These are phyloP conservation scores for Meyerozyma carpophila DNA, from an alignment of 1,139 yeast species.

Conservation along the genomic window DNA sequence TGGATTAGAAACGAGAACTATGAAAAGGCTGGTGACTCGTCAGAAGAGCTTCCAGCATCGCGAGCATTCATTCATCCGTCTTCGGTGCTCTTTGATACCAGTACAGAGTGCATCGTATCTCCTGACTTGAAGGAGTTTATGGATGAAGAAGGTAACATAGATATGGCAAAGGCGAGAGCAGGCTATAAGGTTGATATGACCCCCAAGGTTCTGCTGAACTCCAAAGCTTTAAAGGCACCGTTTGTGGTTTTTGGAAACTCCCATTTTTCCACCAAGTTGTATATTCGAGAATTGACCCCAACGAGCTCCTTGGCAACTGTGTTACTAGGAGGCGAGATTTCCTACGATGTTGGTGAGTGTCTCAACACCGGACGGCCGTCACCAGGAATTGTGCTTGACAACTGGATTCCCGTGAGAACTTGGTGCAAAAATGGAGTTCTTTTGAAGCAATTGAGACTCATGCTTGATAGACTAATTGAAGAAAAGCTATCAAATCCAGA, in stretches of 20 bases:
- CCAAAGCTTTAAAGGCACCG: constrained; percentile 35
- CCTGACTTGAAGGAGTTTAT: constrained; percentile 18
- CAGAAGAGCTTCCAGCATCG: constrained; percentile 42
- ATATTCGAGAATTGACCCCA: constrained; percentile 74
- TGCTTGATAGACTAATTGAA: constrained; percentile 65
- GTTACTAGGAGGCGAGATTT: constrained; percentile 73
- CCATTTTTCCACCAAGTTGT: constrained; percentile 62
- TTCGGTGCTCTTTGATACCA: constrained; percentile 52
- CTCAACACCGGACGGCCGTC: constrained; percentile 36
- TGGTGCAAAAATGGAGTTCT: constrained; percentile 95
- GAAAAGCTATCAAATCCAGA: constrained; percentile 35
- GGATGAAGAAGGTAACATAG: constrained; percentile 36
- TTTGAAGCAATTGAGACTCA: constrained; percentile 58
- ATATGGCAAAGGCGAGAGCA: constrained; percentile 23
- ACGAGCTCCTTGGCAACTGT: constrained; percentile 64
- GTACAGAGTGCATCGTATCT: constrained; percentile 9
- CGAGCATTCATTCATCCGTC: constrained; percentile 84
- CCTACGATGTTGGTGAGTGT: constrained; percentile 54
- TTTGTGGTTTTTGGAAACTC: constrained; percentile 55
- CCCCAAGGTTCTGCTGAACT: constrained; percentile 25
- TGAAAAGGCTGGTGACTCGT: constrained; percentile 8
- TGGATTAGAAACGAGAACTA: constrained; percentile 59
- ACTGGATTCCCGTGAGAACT: constrained; percentile 78
- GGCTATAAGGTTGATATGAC: constrained; percentile 27
- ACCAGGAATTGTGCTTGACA: constrained; percentile 66